A percentile compares a stretch with the other conserved stretches of the same genome.
Evolutionary conservation across 257 asterid species (phyloP).

Genomic region (Echites panduratus): DNA sequence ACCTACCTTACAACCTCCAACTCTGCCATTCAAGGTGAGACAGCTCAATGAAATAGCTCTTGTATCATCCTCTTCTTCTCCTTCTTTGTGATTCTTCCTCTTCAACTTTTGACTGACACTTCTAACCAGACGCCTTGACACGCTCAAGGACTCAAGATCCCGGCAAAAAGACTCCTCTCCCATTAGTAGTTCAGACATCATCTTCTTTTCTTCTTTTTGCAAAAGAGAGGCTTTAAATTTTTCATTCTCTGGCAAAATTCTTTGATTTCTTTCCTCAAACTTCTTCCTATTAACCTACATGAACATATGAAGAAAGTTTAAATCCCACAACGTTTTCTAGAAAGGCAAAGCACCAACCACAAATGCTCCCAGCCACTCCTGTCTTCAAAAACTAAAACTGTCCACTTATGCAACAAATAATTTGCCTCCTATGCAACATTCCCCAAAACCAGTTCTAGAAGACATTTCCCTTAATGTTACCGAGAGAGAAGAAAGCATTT

Average conservation of each 20-base stretch:
- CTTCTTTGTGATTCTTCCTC: slow-evolving; percentile 47
- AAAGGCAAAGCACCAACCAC: slow-evolving; percentile 3
- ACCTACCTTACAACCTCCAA: slow-evolving; percentile 94
- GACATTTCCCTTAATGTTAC: not conserved
- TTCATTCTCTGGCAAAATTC: slow-evolving; percentile 18
- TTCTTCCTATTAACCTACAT: slow-evolving; percentile 26
- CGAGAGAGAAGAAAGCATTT: not conserved
- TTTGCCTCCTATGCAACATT: not conserved
- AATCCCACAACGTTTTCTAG: slow-evolving; percentile 5
- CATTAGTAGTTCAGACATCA: slow-evolving; percentile 37
- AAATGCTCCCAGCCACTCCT: not conserved
- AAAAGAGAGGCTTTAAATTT: slow-evolving; percentile 4
- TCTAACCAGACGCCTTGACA: slow-evolving; percentile 60
- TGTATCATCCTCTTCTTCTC: slow-evolving; percentile 48
- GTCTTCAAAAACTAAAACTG: not conserved
- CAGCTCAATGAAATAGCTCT: slow-evolving; percentile 66
- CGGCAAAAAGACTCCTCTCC: slow-evolving; percentile 41
- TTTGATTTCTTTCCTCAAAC: slow-evolving; percentile 2
- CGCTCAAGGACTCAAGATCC: slow-evolving; percentile 54
- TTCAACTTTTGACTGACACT: slow-evolving; percentile 77
- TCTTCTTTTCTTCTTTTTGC: slow-evolving; percentile 24
- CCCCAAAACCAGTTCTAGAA: not conserved
- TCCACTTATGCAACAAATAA: not conserved
- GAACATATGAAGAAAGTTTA: slow-evolving; percentile 18
- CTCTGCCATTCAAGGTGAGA: slow-evolving; percentile 64